These are phyloP conservation scores for Oxyria digyna DNA, from an alignment of 148 eudicot genomes.

Conservation along the genomic window DNA sequence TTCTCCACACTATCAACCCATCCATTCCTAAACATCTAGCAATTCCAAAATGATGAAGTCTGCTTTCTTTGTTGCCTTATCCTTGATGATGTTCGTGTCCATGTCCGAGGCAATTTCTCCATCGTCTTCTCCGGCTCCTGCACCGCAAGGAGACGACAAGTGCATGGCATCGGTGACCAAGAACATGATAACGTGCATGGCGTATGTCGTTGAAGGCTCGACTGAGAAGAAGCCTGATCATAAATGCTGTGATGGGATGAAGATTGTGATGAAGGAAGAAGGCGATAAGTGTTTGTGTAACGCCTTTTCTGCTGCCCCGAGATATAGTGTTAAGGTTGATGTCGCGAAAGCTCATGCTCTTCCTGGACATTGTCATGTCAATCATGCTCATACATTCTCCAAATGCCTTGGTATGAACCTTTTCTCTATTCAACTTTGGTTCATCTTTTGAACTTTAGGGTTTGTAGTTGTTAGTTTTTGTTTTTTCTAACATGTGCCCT, in stretches of 20 bases:
- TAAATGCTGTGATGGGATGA: background rate
- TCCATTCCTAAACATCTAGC: no score
- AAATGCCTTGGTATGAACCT: conserved; percentile 4
- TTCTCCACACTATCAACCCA: no score
- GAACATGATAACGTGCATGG: conserved; percentile 1
- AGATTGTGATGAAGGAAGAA: background rate
- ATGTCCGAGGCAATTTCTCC: background rate
- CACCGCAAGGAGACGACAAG: background rate
- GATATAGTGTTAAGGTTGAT: background rate
- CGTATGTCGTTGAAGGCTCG: background rate
- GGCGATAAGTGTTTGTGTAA: background rate
- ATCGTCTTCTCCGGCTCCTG: background rate
- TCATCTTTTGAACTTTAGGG: no score
- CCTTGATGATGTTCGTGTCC: background rate
- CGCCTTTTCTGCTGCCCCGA: background rate
- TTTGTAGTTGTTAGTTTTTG: no score
- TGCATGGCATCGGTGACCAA: background rate
- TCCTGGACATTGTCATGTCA: background rate
- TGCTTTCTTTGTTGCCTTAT: background rate
- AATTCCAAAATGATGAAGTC: no score
- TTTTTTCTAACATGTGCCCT: no score
- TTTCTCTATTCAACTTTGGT: no score
- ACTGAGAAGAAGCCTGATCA: background rate
- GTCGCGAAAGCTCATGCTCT: background rate
- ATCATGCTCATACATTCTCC: background rate